phyloP scores from a whole-genome alignment of 2,329 filamentous ascomycete species.

The Diaporthe caulivora region DNA sequence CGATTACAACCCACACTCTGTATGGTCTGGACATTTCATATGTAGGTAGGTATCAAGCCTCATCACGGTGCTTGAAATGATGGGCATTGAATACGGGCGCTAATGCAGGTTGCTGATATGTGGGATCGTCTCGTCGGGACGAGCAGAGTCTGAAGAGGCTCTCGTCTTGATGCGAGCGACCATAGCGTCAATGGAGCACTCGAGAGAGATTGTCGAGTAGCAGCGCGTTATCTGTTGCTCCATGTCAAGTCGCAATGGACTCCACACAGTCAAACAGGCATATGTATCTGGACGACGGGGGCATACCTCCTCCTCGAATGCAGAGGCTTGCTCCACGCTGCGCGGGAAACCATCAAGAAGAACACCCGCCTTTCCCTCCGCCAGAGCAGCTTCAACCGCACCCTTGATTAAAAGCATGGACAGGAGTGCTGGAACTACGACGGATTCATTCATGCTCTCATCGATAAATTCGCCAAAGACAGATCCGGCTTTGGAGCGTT shows the following conservation, averaged over 20 bases:
- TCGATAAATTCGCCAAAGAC: not conserved
- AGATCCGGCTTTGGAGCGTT: not conserved
- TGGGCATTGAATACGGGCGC: no score
- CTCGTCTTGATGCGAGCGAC: not conserved
- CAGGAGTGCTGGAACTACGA: not conserved
- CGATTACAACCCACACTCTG: no score
- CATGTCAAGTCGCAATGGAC: no score
- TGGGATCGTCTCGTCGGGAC: no score
- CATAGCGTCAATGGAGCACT: not conserved
- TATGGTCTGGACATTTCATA: no score
- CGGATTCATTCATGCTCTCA: not conserved
- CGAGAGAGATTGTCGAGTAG: not conserved
- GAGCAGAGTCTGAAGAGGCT: not conserved
- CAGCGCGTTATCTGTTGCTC: not conserved
- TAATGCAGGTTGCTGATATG: no score
- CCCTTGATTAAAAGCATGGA: not conserved
- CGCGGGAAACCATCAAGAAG: not conserved
- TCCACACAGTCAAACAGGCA: not conserved
- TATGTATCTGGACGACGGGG: not conserved
- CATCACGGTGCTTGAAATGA: no score
- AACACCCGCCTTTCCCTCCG: not conserved
- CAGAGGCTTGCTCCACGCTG: not conserved
- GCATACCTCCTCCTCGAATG: not conserved
- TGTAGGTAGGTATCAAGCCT: no score
- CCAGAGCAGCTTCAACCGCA: not conserved